phyloP scores from a whole-genome alignment of 176 grass and related monocot species.

The Poa annua region DNA sequence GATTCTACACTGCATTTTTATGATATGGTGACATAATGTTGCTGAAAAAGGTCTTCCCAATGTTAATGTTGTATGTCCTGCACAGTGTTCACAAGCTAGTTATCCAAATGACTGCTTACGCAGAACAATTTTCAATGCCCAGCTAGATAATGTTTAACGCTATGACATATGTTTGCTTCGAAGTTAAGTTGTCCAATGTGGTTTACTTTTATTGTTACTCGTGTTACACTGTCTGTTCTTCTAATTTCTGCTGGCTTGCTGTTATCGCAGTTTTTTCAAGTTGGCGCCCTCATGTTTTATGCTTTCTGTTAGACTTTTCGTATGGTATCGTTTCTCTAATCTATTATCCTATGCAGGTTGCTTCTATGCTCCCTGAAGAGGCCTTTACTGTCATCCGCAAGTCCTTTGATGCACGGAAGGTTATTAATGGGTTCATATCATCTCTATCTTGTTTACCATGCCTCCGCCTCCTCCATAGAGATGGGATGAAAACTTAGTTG shows the following conservation, averaged over 20 bases:
- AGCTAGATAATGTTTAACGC: too few species aligned
- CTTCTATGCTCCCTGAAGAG: conserved; percentile 89
- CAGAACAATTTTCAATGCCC: neutral
- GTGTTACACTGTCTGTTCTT: neutral
- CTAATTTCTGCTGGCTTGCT: neutral
- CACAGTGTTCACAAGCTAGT: conserved; percentile 6
- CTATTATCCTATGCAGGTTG: conserved; percentile 52
- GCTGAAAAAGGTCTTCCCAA: neutral
- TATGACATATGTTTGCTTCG: neutral
- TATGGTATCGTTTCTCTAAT: conserved; percentile 21
- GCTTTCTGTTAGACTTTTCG: neutral
- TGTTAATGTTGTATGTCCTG: conserved; percentile 14
- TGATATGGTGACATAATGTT: neutral
- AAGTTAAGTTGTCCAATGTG: neutral
- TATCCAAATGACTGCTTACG: neutral
- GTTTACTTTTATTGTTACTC: neutral
- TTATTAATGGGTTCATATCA: conserved; percentile 39
- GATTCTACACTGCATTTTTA: neutral
- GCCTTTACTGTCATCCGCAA: conserved; percentile 84
- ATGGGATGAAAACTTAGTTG: neutral
- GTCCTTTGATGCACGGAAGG: conserved; percentile 98
- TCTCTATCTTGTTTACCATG: conserved; percentile 40
- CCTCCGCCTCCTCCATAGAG: neutral
- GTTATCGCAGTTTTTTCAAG: neutral
- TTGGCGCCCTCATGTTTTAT: neutral